Base-by-base conservation (phyloP, 2,329 filamentous ascomycete genomes). In the Sporothrix pallida region DNA sequence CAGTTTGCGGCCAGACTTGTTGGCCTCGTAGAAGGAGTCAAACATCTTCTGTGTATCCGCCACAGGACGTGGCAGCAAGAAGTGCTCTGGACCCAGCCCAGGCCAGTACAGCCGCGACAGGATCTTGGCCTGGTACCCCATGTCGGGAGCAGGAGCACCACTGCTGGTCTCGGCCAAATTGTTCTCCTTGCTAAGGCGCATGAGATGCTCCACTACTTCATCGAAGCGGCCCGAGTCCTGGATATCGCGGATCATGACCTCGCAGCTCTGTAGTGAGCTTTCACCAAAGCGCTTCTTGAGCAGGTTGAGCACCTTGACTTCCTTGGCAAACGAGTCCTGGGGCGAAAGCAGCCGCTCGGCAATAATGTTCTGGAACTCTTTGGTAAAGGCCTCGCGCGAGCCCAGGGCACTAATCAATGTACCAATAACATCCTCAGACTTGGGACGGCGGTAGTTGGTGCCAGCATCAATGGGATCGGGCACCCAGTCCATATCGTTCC, bases 231-330 rank as follows among this genome's bases (percentile, higher is more conserved):
- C 87, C 1, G 94, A 97, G 79, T 98, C 95, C 76, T 92, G 88
- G 50, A 98, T 92, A 80, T 99, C 96, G 76, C 92, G 93, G 73
- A 99, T 88, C 96, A 99, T 99, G 78, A 99, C 96, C 80, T 99
- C 95, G 81, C 95, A 98, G 68, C 93, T 93, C 80, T 98, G 96
- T 63, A 99, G 84, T 17, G 93, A 90, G 42, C 88, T 87, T 77
- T 98, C 94, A 31, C 95, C 95, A 73, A 98, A 95, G 9, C 95
- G 90, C 75, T 93, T 87, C 83, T 98, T 98, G 74, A 99, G 87
- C 10, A 98, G 87, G 73, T 95, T 91, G 6, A 98, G 87, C 4
- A 98, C 92, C 72, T 92, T 91, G 72, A 93, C 88, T 81, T 92
- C 96, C 80, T 94, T 94, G 74, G 92, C 88, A 77, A 94, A 97